Evolutionary conservation across 768 basidiomycete genomes (phyloP).

Genomic region (Chalciporus piperatus): DNA sequence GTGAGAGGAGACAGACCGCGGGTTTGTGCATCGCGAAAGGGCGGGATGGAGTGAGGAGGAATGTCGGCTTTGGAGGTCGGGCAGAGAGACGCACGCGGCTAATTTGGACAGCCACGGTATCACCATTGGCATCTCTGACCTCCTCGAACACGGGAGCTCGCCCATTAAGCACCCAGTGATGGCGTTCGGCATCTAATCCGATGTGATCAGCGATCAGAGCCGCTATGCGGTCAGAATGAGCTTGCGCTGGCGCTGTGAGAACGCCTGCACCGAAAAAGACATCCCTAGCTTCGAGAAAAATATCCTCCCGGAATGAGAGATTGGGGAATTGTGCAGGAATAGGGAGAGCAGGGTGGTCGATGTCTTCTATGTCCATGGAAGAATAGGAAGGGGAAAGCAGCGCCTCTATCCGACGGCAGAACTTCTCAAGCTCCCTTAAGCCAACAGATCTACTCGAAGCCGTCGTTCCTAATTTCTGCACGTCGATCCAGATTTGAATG

Average conservation of each 20-base stretch:
- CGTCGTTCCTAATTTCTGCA: slow-evolving; percentile 49
- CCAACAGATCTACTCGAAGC: slow-evolving; percentile 63
- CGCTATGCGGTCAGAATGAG: slow-evolving; percentile 50
- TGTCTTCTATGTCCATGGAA: slow-evolving; percentile 38
- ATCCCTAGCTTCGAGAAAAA: slow-evolving; percentile 85
- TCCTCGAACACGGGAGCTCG: slow-evolving; percentile 65
- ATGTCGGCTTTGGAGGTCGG: slow-evolving; percentile 35
- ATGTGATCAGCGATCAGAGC: slow-evolving; percentile 57
- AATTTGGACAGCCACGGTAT: slow-evolving; percentile 51
- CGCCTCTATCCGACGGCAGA: slow-evolving; percentile 69
- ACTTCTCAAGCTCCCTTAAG: slow-evolving; percentile 78
- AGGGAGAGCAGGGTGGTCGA: slow-evolving; percentile 24
- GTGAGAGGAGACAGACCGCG: slow-evolving; percentile 73
- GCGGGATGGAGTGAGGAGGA: slow-evolving; percentile 35
- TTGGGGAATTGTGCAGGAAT: slow-evolving; percentile 60
- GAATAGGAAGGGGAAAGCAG: slow-evolving; percentile 52
- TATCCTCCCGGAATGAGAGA: slow-evolving; percentile 77
- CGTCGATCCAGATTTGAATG: slow-evolving; percentile 66
- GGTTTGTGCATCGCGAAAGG: slow-evolving; percentile 91
- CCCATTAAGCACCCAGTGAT: slow-evolving; percentile 64
- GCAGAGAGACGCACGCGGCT: slow-evolving; percentile 63
- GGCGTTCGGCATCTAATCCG: slow-evolving; percentile 65
- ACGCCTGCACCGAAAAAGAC: slow-evolving; percentile 82
- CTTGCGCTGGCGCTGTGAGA: slow-evolving; percentile 49
- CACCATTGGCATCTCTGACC: slow-evolving; percentile 67